Evolutionary conservation across 2,329 filamentous ascomycete genomes (phyloP), one percentile per base, ranked within the genome.

Genomic region (Xylariaceae sp.): DNA sequence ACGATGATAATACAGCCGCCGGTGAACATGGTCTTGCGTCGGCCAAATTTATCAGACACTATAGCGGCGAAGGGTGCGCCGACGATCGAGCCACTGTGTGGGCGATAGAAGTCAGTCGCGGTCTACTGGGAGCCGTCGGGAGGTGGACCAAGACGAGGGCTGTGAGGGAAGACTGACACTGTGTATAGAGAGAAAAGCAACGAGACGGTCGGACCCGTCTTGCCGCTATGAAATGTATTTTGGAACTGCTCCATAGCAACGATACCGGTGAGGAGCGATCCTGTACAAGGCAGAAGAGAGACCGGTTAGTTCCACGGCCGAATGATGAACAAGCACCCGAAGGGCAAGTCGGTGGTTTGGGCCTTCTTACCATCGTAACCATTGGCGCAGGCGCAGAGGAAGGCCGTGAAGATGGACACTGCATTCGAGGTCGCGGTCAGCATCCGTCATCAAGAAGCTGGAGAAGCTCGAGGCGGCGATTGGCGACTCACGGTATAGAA

Each of bases 381-480:
- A 51, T 70, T 70, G 49, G 68, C 67, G 42, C 66, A 69, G 27
- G 67, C 62, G 43, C 67, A 69, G 53, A 65, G 68, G 46, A 70
- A 69, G 7, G 62, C 57, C 18, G 69, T 47, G 24, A 70, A 69
- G 34, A 72, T 64, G 41, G 62, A 56, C 39, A 64, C 66, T 68
- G 15, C 3, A 18, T n/a, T 5, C 18, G 40, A 35, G 17, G n/a
- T n/a, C n/a, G n/a, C n/a, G 28, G 31, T 40, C 6, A 41, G 31
- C 13, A 24, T 23, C n/a, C 15, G 3, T 8, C 11, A 15, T 27
- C 24, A 28, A 33, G 28, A 13, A 17, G 9, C 13, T 9, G 5
- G 15, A 31, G 16, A 26, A 24, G 5, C 39, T 5, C 14, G 21
- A 7, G 51, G 23, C 19, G 27, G 5, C 49, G 45, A 47, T n/a